phyloP scores from a whole-genome alignment of 345 rosid species.

The Brassica napus region DNA sequence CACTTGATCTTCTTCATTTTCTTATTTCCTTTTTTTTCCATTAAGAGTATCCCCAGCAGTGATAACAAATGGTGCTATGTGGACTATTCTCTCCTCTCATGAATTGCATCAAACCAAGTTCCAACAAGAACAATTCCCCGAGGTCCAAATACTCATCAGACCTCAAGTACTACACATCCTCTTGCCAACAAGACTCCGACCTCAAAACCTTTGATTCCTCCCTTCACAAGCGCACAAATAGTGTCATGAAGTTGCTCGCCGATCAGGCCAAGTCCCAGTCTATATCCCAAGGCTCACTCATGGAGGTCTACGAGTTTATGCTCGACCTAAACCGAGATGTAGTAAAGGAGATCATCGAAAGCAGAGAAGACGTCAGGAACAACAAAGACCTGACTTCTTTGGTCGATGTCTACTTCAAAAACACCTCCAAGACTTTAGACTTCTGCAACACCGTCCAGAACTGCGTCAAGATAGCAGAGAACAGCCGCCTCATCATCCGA shows the following conservation, averaged over 20 bases:
- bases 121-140: not conserved
- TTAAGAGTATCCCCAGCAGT: not conserved
- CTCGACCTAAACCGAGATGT: conserved; percentile 70
- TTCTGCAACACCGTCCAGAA: conserved; percentile 64
- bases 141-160: conserved; percentile 43
- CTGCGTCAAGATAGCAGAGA: conserved; percentile 58
- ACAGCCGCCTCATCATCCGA: conserved; percentile 56
- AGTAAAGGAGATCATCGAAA: conserved; percentile 52
- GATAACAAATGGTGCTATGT: conserved; percentile 13
- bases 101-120: not conserved
- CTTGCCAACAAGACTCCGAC: conserved; percentile 57
- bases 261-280: conserved; percentile 48
- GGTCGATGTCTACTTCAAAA: conserved; percentile 67
- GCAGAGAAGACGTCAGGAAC: conserved; percentile 66
- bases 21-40: not conserved
- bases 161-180: conserved; percentile 62
- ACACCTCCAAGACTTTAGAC: conserved; percentile 56
- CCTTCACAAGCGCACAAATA: conserved; percentile 57
- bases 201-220: conserved; percentile 59
- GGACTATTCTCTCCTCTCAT: conserved; percentile 2
- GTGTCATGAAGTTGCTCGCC: conserved; percentile 51
- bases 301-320: conserved; percentile 56
- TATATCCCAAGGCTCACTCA: conserved; percentile 62
- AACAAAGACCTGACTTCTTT: conserved; percentile 52
- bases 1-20: not conserved